These are phyloP conservation scores for Globisporangium nagaii DNA, from an alignment of 352 stramenopile genomes.

Conservation along the genomic window DNA sequence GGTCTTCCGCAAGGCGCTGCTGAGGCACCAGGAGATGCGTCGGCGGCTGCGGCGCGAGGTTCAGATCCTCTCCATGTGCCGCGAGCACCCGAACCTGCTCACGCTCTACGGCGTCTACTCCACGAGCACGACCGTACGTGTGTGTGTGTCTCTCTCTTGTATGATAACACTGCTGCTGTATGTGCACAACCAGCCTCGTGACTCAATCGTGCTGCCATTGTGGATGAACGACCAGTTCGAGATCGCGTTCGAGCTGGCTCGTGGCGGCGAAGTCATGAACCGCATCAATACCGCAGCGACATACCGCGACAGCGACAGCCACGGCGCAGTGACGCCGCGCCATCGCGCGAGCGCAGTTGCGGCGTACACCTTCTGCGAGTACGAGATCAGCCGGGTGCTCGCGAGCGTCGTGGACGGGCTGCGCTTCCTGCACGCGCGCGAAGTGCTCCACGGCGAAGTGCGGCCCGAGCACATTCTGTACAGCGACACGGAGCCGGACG, in stretches of 20 bases:
- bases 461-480: slow-evolving; percentile 74
- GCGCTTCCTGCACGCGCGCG: slow-evolving; percentile 45
- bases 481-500: slow-evolving; percentile 52
- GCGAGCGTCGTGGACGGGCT: slow-evolving; percentile 38
- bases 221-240: slow-evolving; percentile 26
- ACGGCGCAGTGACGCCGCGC: background rate
- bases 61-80: slow-evolving; percentile 37
- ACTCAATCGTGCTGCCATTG: too few relatives aligned
- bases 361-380: slow-evolving; percentile 34
- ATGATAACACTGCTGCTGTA: background rate
- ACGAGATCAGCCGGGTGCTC: slow-evolving; percentile 48
- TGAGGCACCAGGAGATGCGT: slow-evolving; percentile 33
- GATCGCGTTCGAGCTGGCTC: slow-evolving; percentile 72
- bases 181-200: too few relatives aligned
- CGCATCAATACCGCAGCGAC: slow-evolving; percentile 21
- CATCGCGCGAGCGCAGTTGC: background rate
- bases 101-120: slow-evolving; percentile 59
- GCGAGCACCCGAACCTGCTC: slow-evolving; percentile 57
- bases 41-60: slow-evolving; percentile 72
- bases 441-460: slow-evolving; percentile 61
- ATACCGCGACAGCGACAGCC: background rate
- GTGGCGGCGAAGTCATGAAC: slow-evolving; percentile 53
- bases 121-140: slow-evolving; percentile 21
- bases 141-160: background rate
- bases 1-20: slow-evolving; percentile 50